These are phyloP conservation scores for Xylariaceae sp. DNA, from an alignment of 2,329 filamentous ascomycete species.

Conservation along the genomic window DNA sequence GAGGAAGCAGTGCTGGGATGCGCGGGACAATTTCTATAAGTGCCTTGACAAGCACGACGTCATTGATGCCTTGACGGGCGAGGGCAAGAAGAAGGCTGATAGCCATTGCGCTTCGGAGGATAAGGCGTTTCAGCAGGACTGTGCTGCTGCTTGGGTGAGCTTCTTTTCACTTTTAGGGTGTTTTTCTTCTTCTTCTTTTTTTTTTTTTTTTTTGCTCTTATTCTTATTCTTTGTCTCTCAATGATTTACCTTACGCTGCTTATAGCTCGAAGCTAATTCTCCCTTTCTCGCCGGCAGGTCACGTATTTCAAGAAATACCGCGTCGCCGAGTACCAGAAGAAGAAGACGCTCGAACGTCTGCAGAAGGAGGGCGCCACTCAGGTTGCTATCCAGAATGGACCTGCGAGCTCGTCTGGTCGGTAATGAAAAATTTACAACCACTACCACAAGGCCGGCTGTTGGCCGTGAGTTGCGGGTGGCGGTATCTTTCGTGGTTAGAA, in stretches of 20 bases:
- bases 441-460: background rate
- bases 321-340: constrained; percentile 85
- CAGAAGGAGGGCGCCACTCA: constrained; percentile 65
- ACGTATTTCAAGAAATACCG: constrained; percentile 97
- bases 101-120: constrained; percentile 55
- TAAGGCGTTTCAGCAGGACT: constrained; percentile 72
- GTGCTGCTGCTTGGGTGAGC: constrained; percentile 84
- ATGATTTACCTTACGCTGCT: no score
- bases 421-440: constrained; percentile 3
- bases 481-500: background rate
- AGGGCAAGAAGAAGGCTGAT: constrained; percentile 49
- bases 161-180: background rate
- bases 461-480: background rate
- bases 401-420: constrained; percentile 6
- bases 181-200: background rate
- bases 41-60: constrained; percentile 82
- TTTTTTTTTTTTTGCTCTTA: background rate
- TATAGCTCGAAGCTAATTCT: background rate
- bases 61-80: constrained; percentile 60
- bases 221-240: background rate
- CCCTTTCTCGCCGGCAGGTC: constrained; percentile 50
- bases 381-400: constrained; percentile 33
- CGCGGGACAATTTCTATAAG: constrained; percentile 78
- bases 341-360: constrained; percentile 69
- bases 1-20: constrained; percentile 81